Conservation (phyloP, 192 early-diverging fungal genomes). For the Rhizophagus sp. region DNA sequence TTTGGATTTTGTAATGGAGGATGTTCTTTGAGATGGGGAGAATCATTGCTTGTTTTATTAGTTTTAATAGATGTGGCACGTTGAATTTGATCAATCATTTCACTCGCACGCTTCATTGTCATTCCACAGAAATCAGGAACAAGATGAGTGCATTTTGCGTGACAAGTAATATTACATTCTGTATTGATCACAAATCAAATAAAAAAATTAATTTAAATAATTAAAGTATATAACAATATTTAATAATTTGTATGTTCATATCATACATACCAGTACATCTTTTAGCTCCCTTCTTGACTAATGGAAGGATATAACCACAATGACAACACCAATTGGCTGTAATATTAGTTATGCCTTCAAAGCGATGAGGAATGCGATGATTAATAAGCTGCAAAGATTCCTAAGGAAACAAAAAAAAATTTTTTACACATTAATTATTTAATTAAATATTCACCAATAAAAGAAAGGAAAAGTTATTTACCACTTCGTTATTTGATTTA, state of each 20-base stretch:
- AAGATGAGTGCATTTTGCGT: conserved; percentile 79
- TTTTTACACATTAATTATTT: background rate
- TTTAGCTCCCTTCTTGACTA: conserved; percentile 68
- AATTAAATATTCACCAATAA: conserved; percentile 1
- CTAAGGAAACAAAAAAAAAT: conserved; percentile 19
- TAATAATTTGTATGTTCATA: background rate
- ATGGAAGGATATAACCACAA: conserved; percentile 93
- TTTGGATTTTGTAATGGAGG: background rate
- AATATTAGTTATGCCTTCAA: conserved; percentile 80
- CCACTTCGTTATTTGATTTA: conserved; percentile 58
- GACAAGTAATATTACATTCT: conserved; percentile 84
- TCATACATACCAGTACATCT: conserved; percentile 50
- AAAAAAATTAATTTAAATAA: background rate
- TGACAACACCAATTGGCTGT: conserved; percentile 96
- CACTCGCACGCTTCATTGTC: conserved; percentile 81
- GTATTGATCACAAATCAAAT: conserved; percentile 33
- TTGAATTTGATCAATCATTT: conserved; percentile 85
- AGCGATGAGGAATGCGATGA: conserved; percentile 97
- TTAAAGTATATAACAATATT: background rate
- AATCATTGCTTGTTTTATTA: too few relatives aligned
- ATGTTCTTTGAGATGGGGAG: background rate
- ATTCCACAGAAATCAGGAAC: conserved; percentile 95
- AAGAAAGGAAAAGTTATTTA: conserved; percentile 16
- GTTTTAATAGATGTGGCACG: conserved; percentile 30
- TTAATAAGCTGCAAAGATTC: conserved; percentile 64